Conservation (phyloP, 1,139 yeast genomes). For the Debaryomyces subglobosus region DNA sequence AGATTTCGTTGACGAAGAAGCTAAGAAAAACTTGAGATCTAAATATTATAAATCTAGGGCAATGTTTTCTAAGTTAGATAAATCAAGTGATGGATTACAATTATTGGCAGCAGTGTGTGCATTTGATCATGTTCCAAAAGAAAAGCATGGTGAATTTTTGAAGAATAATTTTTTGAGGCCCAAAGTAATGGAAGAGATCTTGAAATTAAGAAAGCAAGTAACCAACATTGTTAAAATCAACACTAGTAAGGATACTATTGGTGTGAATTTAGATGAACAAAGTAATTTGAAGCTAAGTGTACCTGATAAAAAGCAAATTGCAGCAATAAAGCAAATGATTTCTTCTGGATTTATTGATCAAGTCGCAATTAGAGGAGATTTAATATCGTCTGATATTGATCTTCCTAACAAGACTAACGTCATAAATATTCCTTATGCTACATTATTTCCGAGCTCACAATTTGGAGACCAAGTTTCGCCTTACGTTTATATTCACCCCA, state of each 20-base stretch:
- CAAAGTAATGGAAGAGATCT: slow-evolving; percentile 82
- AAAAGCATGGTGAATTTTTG: slow-evolving; percentile 51
- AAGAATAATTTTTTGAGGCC: slow-evolving; percentile 63
- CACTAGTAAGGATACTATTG: slow-evolving; percentile 60
- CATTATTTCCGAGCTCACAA: slow-evolving; percentile 60
- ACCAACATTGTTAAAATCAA: slow-evolving; percentile 70
- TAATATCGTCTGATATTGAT: slow-evolving; percentile 63
- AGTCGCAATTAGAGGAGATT: slow-evolving; percentile 81
- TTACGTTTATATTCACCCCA: slow-evolving; percentile 75
- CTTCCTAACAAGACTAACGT: slow-evolving; percentile 62
- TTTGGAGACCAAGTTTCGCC: slow-evolving; percentile 48
- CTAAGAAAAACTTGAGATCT: slow-evolving; percentile 46
- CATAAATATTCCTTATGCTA: slow-evolving; percentile 70
- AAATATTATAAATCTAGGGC: slow-evolving; percentile 60
- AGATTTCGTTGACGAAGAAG: slow-evolving; percentile 36
- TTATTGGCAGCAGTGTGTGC: slow-evolving; percentile 88
- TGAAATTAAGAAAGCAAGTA: slow-evolving; percentile 78
- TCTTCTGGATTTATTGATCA: slow-evolving; percentile 94
- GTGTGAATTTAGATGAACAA: slow-evolving; percentile 41
- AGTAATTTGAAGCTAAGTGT: slow-evolving; percentile 61
- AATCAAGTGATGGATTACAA: slow-evolving; percentile 72
- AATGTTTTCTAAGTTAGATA: slow-evolving; percentile 68
- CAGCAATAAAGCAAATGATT: slow-evolving; percentile 86
- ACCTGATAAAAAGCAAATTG: slow-evolving; percentile 70
- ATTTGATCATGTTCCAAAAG: slow-evolving; percentile 68